A percentile compares a stretch with the other conserved stretches of the same genome.
phyloP scores from a whole-genome alignment of 129 eudicot species.

The Flaveria ramosissima region DNA sequence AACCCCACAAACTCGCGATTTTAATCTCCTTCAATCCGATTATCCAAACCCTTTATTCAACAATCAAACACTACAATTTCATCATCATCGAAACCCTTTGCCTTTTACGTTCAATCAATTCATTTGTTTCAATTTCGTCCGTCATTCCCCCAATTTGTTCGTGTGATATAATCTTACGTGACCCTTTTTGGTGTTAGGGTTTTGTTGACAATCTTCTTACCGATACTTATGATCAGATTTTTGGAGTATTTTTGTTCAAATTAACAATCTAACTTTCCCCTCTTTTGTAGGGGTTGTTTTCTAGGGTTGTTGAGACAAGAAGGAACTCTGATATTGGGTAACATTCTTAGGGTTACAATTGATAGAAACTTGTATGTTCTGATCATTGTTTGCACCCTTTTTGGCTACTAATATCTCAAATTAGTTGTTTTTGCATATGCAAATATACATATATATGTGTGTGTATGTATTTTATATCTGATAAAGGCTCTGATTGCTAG shows the following conservation, averaged over 20 bases:
- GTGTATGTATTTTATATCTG: background rate
- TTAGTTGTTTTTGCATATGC: conserved; percentile 16
- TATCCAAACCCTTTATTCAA: conserved; percentile 30
- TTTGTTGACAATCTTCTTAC: conserved; percentile 27
- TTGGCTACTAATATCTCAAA: background rate
- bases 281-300: background rate
- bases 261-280: background rate
- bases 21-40: conserved; percentile 19
- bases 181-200: conserved; percentile 30
- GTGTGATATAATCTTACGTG: no score
- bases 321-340: conserved; percentile 11
- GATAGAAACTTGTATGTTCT: background rate
- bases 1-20: no score
- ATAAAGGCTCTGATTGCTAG: conserved; percentile 16
- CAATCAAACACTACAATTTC: conserved; percentile 21
- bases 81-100: conserved; percentile 15
- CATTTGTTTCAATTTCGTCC: no score
- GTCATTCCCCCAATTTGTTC: no score
- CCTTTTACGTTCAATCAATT: conserved; percentile 23
- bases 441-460: background rate
- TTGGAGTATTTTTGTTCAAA: background rate
- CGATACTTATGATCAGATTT: conserved; percentile 26
- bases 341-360: conserved; percentile 26
- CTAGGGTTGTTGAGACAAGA: conserved; percentile 22
- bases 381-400: background rate